Percentiles rank a stretch among this genome's conserved stretches.
Evolutionary conservation across 129 eudicot genomes (phyloP).

Genomic region (Erigeron canadensis): DNA sequence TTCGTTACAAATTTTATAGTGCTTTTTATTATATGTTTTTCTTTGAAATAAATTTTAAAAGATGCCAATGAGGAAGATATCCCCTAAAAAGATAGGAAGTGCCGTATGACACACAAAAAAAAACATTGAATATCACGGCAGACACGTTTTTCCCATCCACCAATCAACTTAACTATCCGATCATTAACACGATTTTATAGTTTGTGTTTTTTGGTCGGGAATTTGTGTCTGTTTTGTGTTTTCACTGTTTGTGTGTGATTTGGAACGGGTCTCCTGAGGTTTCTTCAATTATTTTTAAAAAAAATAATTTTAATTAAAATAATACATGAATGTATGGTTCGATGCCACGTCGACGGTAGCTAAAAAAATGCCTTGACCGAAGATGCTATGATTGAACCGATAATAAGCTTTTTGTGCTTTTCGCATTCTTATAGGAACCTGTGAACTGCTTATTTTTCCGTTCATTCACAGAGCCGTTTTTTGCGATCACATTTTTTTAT

Average conservation of each 20-base stretch:
- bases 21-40: neutral
- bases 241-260: slow-evolving; percentile 74
- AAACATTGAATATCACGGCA: slow-evolving; percentile 34
- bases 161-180: slow-evolving; percentile 21
- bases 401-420: slow-evolving; percentile 36
- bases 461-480: slow-evolving; percentile 81
- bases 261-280: slow-evolving; percentile 95
- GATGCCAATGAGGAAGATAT: slow-evolving; percentile 67
- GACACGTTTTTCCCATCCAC: slow-evolving; percentile 55
- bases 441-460: slow-evolving; percentile 46
- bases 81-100: slow-evolving; percentile 93
- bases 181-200: slow-evolving; percentile 19
- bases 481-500: slow-evolving; percentile 63
- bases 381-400: slow-evolving; percentile 83
- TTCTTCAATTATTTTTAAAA: neutral
- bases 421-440: slow-evolving; percentile 88
- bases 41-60: neutral
- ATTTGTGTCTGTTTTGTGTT: neutral
- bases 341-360: slow-evolving; percentile 96
- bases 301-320: neutral
- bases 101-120: slow-evolving; percentile 89
- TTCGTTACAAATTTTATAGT: neutral
- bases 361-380: slow-evolving; percentile 54
- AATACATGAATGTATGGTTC: slow-evolving; percentile 46
- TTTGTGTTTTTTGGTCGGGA: slow-evolving; percentile 19